Base-by-base conservation (phyloP, 1,284 basidiomycete species). In the Puccinia horiana region DNA sequence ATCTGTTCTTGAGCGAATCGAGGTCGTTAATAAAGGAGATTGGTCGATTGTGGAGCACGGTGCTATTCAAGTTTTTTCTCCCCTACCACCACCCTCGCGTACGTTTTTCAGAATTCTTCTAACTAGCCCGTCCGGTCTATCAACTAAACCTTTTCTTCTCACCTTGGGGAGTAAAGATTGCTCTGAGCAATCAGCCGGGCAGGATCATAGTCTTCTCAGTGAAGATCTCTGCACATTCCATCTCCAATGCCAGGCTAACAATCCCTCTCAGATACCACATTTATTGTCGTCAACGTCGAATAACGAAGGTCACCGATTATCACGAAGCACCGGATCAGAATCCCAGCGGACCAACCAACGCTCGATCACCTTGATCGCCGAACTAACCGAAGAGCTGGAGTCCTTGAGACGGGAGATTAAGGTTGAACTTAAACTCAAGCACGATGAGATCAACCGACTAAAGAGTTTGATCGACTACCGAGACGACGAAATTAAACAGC, bases 321-420 rank as follows among this genome's bases (percentile, higher is more conserved):
- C 8, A 2, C 70, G 16, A 18, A 73, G 70, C 35, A 73, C 70
- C 4, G 70, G 47, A 8, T 73, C 70, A 73, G 78, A 80, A 16
- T 44, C 67, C 26, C 65, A 80, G 5, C 61, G 65, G 32, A 78
- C 63, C 29, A 80, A 80, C 69, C 78, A 70, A 32, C 65, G 78
- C 23, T 81, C 79, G 23, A 47, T 81, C 6, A 74, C 79, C 20
- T 54, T 81, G 56, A 81, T 81, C 23, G 79, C 73, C 2, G 79
- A 81, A 54, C 56, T 81, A 5, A 81, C 79, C 23, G 79, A 81
- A 75, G 79, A 81, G 20, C 52, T 81, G 14, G 79, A 81, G 67
- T 74, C 56, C 5, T 29, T 81, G 44, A 58, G 79, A 26, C 69
- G 73, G 49, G 79, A 81, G 44, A 70, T 70, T n/a, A 81, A 81